Conservation (phyloP, 768 basidiomycete species). For the Leccinum subtestaceum region DNA sequence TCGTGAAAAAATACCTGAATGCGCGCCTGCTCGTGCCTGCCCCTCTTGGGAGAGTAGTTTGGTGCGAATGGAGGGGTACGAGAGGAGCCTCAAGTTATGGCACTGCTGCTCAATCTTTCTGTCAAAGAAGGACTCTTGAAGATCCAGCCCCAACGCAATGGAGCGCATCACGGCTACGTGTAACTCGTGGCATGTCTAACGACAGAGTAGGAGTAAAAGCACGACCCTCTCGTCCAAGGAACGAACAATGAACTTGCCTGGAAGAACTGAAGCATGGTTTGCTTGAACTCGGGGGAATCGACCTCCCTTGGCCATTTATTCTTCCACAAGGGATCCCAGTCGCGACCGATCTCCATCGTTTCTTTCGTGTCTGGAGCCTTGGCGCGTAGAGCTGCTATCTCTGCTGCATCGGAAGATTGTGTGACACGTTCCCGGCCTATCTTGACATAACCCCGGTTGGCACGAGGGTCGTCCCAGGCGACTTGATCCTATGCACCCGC, state of each 20-base stretch:
- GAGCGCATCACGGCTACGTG: conserved; percentile 81
- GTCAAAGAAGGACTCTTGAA: conserved; percentile 76
- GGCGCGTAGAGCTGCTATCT: conserved; percentile 71
- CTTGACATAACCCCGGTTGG: conserved; percentile 82
- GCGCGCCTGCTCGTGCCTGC: conserved; percentile 79
- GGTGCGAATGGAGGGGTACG: conserved; percentile 74
- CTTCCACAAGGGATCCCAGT: conserved; percentile 74
- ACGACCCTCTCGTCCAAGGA: not conserved
- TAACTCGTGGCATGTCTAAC: conserved; percentile 69
- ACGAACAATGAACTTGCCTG: conserved; percentile 39
- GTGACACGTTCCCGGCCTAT: conserved; percentile 83
- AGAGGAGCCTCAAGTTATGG: conserved; percentile 78
- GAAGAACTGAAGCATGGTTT: conserved; percentile 74
- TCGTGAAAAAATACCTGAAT: conserved; percentile 51
- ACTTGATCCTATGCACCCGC: conserved; percentile 46
- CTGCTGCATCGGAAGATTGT: conserved; percentile 62
- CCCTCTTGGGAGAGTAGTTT: conserved; percentile 56
- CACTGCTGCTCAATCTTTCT: conserved; percentile 69
- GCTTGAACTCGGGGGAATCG: conserved; percentile 64
- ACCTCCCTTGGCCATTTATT: conserved; percentile 76
- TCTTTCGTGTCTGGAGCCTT: conserved; percentile 83
- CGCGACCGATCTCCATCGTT: conserved; percentile 85
- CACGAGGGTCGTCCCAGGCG: conserved; percentile 81
- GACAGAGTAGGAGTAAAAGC: conserved; percentile 8
- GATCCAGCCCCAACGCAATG: conserved; percentile 74